These are phyloP conservation scores for Hygrocybe punicea DNA, from an alignment of 768 basidiomycete genomes.

Conservation along the genomic window DNA sequence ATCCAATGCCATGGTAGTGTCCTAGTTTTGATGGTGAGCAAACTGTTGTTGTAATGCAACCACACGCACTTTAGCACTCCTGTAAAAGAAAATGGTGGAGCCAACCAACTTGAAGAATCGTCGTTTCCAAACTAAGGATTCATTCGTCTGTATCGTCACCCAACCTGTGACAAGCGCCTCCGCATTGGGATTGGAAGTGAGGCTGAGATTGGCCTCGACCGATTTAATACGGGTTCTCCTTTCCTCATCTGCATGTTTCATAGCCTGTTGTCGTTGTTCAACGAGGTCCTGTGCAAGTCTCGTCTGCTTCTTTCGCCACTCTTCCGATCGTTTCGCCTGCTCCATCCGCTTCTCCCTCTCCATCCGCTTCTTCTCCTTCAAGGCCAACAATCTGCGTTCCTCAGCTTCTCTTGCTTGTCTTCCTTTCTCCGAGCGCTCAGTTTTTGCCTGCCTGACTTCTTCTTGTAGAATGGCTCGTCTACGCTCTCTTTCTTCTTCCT, in stretches of 20 bases:
- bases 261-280: constrained; percentile 43
- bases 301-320: constrained; percentile 51
- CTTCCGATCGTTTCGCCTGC: constrained; percentile 49
- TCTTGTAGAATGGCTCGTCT: constrained; percentile 39
- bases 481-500: constrained; percentile 43
- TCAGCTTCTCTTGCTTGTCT: constrained; percentile 45
- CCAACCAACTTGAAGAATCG: constrained; percentile 59
- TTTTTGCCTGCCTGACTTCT: constrained; percentile 38
- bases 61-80: constrained; percentile 46
- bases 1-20: constrained; percentile 38
- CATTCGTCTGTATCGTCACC: constrained; percentile 58
- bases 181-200: constrained; percentile 36
- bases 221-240: constrained; percentile 47
- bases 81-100: constrained; percentile 47
- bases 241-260: constrained; percentile 40
- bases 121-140: constrained; percentile 57
- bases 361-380: constrained; percentile 46
- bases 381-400: constrained; percentile 40
- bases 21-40: constrained; percentile 26
- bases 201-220: constrained; percentile 43
- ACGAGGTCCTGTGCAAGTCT: constrained; percentile 44
- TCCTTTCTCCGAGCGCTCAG: constrained; percentile 39
- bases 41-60: not conserved
- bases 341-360: constrained; percentile 50
- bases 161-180: constrained; percentile 48